Evolutionary conservation across 1,284 basidiomycete species (phyloP), one percentile per base, ranked within the genome.

Genomic region (Ustilago hordei): DNA sequence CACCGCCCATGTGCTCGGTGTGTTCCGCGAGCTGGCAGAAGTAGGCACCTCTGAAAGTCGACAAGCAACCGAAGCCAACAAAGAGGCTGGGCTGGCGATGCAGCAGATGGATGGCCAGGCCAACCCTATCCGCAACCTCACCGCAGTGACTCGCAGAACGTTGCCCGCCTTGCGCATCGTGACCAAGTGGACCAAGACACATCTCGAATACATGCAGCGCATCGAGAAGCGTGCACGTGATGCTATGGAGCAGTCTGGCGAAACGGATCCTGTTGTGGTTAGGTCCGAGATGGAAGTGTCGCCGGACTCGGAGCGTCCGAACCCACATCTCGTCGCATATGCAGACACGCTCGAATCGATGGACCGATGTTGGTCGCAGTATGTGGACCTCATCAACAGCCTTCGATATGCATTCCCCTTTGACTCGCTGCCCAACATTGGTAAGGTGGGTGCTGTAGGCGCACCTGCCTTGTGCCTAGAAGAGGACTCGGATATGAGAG

Each of bases 401-500:
- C 87, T 98, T 31, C 88, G 89, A 13, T 87, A 88, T 8, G 88
- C 90, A 0, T 98, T 98, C 86, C 94, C 95, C 0, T 86, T 88
- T 3, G 88, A 89, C 3, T 88, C 88, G 53, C 86, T 97, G 28
- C 93, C 93, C 9, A 75, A 64, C 31, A 70, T 84, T 1, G 83
- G 87, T 19, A 88, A 78, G 38, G 88, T 88, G 4, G 80, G 80
- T 6, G 66, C 77, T 39, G 69, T 75, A 4, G 82, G 81, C 9
- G 80, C 77, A 4, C 68, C 75, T 4, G 69, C 69, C 8, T 88
- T 89, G 1, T 89, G 91, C n/a, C 87, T 98, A 64, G 94, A 97
- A 73, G 96, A 99, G 86, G 96, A 99, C 86, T 87, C 92, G 4
- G 95, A 98, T 69, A 90, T 97, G 89, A 89, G 90, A 47, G 96